Evolutionary conservation across 345 rosid genomes (phyloP).

Genomic region (Populus davidiana): DNA sequence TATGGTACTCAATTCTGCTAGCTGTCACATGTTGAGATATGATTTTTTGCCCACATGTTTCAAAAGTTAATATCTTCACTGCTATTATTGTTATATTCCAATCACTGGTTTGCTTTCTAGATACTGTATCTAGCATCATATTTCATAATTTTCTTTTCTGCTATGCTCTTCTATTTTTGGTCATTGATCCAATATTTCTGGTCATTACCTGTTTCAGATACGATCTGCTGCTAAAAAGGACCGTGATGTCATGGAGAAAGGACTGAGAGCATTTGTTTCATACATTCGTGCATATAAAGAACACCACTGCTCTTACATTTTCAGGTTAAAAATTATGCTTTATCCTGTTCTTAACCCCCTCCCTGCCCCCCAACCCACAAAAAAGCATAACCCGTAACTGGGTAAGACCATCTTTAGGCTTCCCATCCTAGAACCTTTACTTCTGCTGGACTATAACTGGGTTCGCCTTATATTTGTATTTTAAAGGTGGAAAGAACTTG

Average conservation of each 20-base stretch:
- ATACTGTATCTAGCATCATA: not conserved
- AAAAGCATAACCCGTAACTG: too few species aligned
- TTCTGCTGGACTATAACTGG: not conserved
- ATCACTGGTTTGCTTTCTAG: not conserved
- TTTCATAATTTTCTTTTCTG: not conserved
- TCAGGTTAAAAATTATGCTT: conserved; percentile 46
- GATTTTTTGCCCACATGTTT: not conserved
- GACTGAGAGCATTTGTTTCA: conserved; percentile 88
- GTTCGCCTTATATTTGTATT: not conserved
- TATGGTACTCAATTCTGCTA: not conserved
- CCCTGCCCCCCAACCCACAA: not conserved
- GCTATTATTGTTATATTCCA: not conserved
- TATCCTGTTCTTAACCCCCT: not conserved
- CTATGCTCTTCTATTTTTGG: conserved; percentile 7
- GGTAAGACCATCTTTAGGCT: not conserved
- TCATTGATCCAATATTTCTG: not conserved
- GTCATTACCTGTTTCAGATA: conserved; percentile 43
- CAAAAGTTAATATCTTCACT: not conserved
- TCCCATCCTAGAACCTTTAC: not conserved
- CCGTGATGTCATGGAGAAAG: conserved; percentile 89
- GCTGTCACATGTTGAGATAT: not conserved
- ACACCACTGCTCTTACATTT: conserved; percentile 78
- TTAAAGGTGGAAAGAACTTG: conserved; percentile 80
- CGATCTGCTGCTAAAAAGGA: conserved; percentile 68
- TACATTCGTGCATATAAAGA: conserved; percentile 85